Conservation (phyloP, 768 basidiomycete species). For the Hypsizygus marmoreus region DNA sequence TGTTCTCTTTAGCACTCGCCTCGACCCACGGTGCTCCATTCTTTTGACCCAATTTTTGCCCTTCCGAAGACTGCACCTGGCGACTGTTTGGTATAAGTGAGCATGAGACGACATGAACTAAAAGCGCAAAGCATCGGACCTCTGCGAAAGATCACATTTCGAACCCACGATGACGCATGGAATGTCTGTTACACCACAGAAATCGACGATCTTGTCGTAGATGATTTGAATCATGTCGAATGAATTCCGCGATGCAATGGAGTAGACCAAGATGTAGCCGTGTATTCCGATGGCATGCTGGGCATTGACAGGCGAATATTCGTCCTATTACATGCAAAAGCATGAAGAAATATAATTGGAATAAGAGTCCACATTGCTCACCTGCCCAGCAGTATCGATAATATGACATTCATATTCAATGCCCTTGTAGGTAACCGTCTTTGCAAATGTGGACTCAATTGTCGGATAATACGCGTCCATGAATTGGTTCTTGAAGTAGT, state of each 20-base stretch:
- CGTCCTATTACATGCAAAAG: constrained; percentile 60
- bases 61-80: constrained; percentile 76
- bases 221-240: constrained; percentile 96
- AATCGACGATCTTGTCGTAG: constrained; percentile 95
- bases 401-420: constrained; percentile 95
- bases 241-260: constrained; percentile 83
- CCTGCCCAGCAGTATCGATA: constrained; percentile 98
- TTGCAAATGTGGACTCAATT: constrained; percentile 86
- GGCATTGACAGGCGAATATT: constrained; percentile 90
- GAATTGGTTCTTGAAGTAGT: constrained; percentile 61
- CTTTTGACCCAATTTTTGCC: constrained; percentile 68
- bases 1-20: constrained; percentile 84
- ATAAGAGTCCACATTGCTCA: constrained; percentile 33
- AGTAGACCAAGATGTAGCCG: constrained; percentile 96
- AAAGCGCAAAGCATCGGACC: constrained; percentile 47
- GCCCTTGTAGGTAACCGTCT: constrained; percentile 85
- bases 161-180: constrained; percentile 95
- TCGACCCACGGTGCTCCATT: constrained; percentile 83
- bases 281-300: constrained; percentile 97
- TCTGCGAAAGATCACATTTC: constrained; percentile 79
- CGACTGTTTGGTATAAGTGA: constrained; percentile 41
- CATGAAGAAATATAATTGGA: background rate
- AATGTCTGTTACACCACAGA: constrained; percentile 81
- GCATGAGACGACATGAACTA: constrained; percentile 18
- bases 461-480: constrained; percentile 94